Evolutionary conservation across 495 filamentous ascomycete species (phyloP).

Genomic region (Penicillium diatomitis): DNA sequence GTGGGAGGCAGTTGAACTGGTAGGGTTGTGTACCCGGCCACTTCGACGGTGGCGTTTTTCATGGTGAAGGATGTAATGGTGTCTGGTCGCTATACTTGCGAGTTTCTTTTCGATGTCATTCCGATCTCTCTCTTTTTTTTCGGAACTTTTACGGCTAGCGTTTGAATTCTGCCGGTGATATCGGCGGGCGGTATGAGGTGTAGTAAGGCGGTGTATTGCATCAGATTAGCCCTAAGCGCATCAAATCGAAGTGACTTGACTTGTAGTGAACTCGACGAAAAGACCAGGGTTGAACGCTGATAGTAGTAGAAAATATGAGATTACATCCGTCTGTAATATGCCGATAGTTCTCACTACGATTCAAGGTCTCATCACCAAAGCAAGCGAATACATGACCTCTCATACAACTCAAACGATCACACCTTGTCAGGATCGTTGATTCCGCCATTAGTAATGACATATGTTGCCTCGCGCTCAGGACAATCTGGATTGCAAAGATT

Average conservation of each 20-base stretch:
- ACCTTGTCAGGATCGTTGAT: slow-evolving; percentile 63
- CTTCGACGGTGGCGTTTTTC: slow-evolving; percentile 31
- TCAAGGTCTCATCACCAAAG: no score
- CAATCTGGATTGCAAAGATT: slow-evolving; percentile 41
- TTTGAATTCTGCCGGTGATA: slow-evolving; percentile 10
- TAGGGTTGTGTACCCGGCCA: slow-evolving; percentile 40
- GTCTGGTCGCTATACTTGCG: slow-evolving; percentile 8
- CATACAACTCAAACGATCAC: background rate
- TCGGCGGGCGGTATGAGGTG: slow-evolving; percentile 1
- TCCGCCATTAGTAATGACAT: slow-evolving; percentile 71
- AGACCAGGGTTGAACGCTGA: no score
- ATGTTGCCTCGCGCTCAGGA: slow-evolving; percentile 68
- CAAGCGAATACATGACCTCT: no score
- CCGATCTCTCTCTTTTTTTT: slow-evolving; percentile 4
- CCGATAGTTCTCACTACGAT: no score
- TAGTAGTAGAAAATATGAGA: background rate
- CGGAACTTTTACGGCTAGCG: slow-evolving; percentile 13
- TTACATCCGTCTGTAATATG: no score
- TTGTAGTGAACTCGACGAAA: no score
- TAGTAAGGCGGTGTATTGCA: slow-evolving; percentile 5
- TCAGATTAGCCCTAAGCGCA: slow-evolving; percentile 4
- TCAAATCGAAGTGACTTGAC: no score
- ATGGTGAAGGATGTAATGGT: slow-evolving; percentile 16
- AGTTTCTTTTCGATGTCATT: slow-evolving; percentile 8
- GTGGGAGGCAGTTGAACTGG: slow-evolving; percentile 52